These are phyloP conservation scores for Pseudomicrostroma phylloplanum DNA, from an alignment of 1,284 basidiomycete species.

Conservation along the genomic window DNA sequence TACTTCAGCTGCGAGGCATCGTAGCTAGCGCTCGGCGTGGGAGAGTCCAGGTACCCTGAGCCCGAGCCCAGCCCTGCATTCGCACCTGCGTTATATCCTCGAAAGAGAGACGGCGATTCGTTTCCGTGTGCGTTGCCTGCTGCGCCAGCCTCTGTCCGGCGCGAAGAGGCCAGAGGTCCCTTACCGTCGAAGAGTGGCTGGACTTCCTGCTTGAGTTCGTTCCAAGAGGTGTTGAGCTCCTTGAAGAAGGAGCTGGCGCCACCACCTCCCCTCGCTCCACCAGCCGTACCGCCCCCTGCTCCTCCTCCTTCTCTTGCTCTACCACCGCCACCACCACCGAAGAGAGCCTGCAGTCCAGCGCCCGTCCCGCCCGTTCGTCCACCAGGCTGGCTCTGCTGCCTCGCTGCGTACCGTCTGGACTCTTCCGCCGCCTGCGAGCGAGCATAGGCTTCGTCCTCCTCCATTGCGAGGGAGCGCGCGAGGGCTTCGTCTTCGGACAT, in stretches of 20 bases:
- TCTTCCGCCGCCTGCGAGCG: neutral
- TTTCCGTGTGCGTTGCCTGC: neutral
- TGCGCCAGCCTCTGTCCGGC: neutral
- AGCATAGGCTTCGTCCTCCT: conserved; percentile 4
- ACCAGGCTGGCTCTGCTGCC: too few species aligned
- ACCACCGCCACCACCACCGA: too few species aligned
- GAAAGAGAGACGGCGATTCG: neutral
- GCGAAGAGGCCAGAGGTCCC: neutral
- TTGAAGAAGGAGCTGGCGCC: neutral
- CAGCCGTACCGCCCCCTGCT: neutral
- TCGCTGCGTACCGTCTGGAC: neutral
- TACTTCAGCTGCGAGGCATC: neutral
- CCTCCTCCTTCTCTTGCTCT: neutral
- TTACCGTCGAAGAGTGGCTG: conserved; percentile 1
- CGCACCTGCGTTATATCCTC: too few species aligned
- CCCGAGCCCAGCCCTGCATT: neutral
- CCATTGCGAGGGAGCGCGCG: neutral
- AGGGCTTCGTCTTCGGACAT: conserved; percentile 7
- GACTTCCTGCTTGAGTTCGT: neutral
- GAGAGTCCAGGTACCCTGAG: neutral
- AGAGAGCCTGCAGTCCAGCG: too few species aligned
- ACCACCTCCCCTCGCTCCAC: conserved; percentile 1
- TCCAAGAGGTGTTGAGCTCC: neutral
- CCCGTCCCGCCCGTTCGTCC: too few species aligned
- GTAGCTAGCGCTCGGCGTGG: neutral